Percentiles rank a stretch among this genome's conserved stretches.
Conservation (phyloP, 495 filamentous ascomycete genomes). For the Daldinia loculata region DNA sequence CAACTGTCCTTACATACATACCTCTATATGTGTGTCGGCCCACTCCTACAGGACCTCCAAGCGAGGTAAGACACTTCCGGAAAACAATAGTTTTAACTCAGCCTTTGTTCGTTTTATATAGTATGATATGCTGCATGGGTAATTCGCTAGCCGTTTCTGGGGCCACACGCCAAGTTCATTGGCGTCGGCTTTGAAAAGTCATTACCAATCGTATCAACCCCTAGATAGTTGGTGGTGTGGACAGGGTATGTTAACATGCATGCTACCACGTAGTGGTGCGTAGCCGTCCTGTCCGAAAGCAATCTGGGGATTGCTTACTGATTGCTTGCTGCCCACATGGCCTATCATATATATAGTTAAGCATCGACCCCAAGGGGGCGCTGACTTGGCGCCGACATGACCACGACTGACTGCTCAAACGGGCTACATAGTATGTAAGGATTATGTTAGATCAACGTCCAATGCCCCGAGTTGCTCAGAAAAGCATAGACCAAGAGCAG, state of each 20-base stretch:
- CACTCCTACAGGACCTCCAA: background rate
- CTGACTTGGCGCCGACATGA: constrained; percentile 18
- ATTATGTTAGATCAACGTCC: constrained; percentile 9
- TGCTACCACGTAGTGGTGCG: constrained; percentile 16
- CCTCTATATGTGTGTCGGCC: background rate
- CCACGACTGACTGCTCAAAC: constrained; percentile 1
- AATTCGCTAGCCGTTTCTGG: constrained; percentile 26
- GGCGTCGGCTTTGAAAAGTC: constrained; percentile 24
- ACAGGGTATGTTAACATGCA: constrained; percentile 11
- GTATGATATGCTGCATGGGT: constrained; percentile 13
- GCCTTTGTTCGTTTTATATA: constrained; percentile 9
- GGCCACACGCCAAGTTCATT: constrained; percentile 21
- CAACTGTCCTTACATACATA: too few species aligned
- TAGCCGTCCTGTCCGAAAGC: constrained; percentile 19
- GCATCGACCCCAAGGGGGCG: constrained; percentile 16
- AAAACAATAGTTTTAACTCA: constrained; percentile 3
- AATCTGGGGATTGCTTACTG: constrained; percentile 39
- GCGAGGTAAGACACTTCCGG: constrained; percentile 2
- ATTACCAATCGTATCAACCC: constrained; percentile 17
- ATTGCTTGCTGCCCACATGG: constrained; percentile 25
- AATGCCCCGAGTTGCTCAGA: background rate
- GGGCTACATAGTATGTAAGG: background rate
- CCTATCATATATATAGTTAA: constrained; percentile 20
- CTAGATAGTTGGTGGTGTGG: constrained; percentile 32
- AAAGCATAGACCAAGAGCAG: background rate